A percentile compares a stretch with the other conserved stretches of the same genome.
Evolutionary conservation across 768 basidiomycete genomes (phyloP).

Genomic region (Lentinula raphanica): DNA sequence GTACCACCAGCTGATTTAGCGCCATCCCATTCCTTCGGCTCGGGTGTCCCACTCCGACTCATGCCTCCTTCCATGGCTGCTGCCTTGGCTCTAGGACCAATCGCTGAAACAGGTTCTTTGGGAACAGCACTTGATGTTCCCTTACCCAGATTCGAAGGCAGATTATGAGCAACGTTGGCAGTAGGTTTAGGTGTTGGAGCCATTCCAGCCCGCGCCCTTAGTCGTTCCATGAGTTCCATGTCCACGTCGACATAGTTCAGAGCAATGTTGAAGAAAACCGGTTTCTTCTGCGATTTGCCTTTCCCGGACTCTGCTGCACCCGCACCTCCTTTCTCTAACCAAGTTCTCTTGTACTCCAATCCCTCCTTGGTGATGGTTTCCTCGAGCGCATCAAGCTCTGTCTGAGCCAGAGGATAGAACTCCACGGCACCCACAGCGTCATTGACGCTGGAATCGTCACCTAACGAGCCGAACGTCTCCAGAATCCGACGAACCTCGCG

Average conservation of each 20-base stretch:
- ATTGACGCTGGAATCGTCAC: conserved; percentile 37
- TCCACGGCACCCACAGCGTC: conserved; percentile 19
- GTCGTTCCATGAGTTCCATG: conserved; percentile 48
- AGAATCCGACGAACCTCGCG: conserved; percentile 59
- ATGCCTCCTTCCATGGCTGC: conserved; percentile 53
- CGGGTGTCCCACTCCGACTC: conserved; percentile 40
- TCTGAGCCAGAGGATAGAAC: conserved; percentile 51
- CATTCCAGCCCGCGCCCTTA: conserved; percentile 69
- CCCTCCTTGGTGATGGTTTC: conserved; percentile 39
- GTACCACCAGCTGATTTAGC: conserved; percentile 23
- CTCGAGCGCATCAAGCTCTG: conserved; percentile 50
- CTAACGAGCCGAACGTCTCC: conserved; percentile 41
- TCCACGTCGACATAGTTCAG: conserved; percentile 88
- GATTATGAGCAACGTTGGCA: conserved; percentile 13
- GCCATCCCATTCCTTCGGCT: conserved; percentile 24
- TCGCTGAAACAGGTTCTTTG: conserved; percentile 29
- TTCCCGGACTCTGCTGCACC: conserved; percentile 29
- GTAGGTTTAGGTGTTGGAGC: conserved; percentile 17
- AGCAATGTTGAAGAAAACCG: conserved; percentile 90
- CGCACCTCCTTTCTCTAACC: conserved; percentile 78
- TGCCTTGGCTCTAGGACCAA: conserved; percentile 21
- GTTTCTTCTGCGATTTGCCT: conserved; percentile 63
- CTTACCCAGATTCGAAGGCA: conserved; percentile 9
- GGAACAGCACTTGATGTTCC: conserved; percentile 12
- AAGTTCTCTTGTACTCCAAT: conserved; percentile 58